Percentiles rank a stretch among this genome's conserved stretches.
phyloP scores from a whole-genome alignment of 352 stramenopile species.

The Phytophthora kernoviae region DNA sequence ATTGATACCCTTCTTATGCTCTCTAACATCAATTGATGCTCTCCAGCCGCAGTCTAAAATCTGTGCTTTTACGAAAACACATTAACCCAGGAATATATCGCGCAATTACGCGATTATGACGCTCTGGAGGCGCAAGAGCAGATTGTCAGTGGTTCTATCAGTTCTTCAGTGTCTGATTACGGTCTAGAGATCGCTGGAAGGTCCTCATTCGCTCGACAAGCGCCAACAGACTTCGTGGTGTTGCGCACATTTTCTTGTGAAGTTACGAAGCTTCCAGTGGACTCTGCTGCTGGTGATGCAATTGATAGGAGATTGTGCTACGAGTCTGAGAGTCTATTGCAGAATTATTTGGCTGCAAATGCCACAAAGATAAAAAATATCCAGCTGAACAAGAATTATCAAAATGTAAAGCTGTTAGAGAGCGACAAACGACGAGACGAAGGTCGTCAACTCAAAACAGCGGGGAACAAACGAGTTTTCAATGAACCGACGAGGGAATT shows the following conservation, averaged over 20 bases:
- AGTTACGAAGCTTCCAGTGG: not conserved
- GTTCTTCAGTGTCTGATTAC: slow-evolving; percentile 14
- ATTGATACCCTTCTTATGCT: slow-evolving; percentile 2
- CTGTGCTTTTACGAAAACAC: slow-evolving; percentile 46
- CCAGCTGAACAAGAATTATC: slow-evolving; percentile 55
- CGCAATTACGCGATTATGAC: slow-evolving; percentile 38
- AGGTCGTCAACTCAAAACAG: slow-evolving; percentile 21
- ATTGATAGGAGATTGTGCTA: slow-evolving; percentile 23
- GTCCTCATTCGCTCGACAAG: slow-evolving; percentile 29
- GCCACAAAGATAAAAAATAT: slow-evolving; percentile 41
- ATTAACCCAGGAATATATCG: slow-evolving; percentile 45
- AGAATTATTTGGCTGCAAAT: slow-evolving; percentile 10
- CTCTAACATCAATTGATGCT: slow-evolving; percentile 2
- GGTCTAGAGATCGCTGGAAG: slow-evolving; percentile 33
- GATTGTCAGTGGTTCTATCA: slow-evolving; percentile 31
- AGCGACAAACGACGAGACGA: slow-evolving; percentile 5
- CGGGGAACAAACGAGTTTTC: slow-evolving; percentile 15
- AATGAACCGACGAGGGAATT: slow-evolving; percentile 22
- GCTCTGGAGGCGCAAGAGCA: slow-evolving; percentile 35
- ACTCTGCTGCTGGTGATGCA: not conserved
- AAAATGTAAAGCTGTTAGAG: slow-evolving; percentile 38
- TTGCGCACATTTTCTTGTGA: slow-evolving; percentile 54
- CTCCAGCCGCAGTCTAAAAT: slow-evolving; percentile 17
- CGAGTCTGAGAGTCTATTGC: slow-evolving; percentile 25
- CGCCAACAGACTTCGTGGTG: slow-evolving; percentile 71